Evolutionary conservation across 306 rosid species (phyloP), one percentile per base, ranked within the genome.

Genomic region (Prunus padus): DNA sequence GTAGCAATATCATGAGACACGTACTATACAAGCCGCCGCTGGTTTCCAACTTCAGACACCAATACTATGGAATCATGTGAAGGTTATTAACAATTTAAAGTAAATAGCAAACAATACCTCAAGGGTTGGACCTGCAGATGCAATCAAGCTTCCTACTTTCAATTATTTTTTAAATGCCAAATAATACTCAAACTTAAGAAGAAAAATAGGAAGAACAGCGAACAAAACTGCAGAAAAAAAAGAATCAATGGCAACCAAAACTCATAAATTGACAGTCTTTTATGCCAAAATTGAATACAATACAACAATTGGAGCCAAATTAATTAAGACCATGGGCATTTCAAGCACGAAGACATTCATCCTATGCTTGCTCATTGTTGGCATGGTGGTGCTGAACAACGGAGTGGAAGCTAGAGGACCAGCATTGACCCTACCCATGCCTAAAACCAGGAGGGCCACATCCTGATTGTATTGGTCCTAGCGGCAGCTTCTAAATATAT

Each of bases 31-130:
- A 49, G 18, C 55, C 4, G 26, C 11, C 47, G 19, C 55, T 56
- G 42, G n/a, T 72, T 54, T n/a, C 75, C 42, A 3, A 62, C 7
- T 12, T 7, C 22, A 62, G 0, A 28, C 16, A 11, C 18, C 75
- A 71, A 31, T 49, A 50, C 7, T 62, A 7, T 8, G 23, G 6
- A 60, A 62, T 1, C 16, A 64, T 13, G 64, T 14, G 8, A 22
- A 40, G 8, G 23, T 65, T 33, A 72, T 11, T 15, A 2, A 57
- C 15, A 23, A 3, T 2, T 5, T 11, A 0, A 22, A 23, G 4
- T 4, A 9, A 23, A 50, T 1, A 51, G 14, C 13, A 55, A 80
- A 44, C 25, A 65, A 73, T 92, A 95, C 99, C 97, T 92, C 90
- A 50, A 83, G 73, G 0, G 93, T n/a, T n/a, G n/a, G n/a, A n/a